Base-by-base conservation (phyloP, 176 grass and related monocot genomes). In the Echinochloa phyllopogon region DNA sequence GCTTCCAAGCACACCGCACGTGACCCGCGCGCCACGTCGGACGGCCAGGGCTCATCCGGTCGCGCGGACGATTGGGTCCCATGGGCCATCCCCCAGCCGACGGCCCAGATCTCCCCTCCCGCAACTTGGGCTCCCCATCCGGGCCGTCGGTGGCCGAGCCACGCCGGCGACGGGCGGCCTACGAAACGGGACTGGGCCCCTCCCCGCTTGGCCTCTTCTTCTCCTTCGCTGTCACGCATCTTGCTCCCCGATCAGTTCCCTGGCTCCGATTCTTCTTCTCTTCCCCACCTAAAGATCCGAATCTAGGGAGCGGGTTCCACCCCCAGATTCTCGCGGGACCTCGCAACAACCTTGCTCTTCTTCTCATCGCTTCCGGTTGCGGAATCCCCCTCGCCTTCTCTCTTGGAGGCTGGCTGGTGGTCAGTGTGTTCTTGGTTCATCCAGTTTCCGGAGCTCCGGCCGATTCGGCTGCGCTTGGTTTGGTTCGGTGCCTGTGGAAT, bases 11-110 rank as follows among this genome's bases (percentile, higher is more conserved):
- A 39, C 45, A 0, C 3, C 29, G 17, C 76, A 81, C 70, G 40
- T 36, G 56, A 23, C 21, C 21, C 3, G 23, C 56, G 56, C 56
- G 80, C 14, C 80, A 88, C 80, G 86, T 88, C 74, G 39, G 80
- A 72, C 64, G 14, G 14, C 27, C 61, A 5, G 47, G 6, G 25
- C 43, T 23, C 39, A 42, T 56, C 51, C 68, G 81, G 52, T 37
- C 82, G 70, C 75, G 36, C 82, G 62, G 59, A 48, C 18, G 1
- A 59, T 67, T 49, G 67, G 77, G 10, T 40, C 44, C 55, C 0
- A 21, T 29, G 42, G 45, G 47, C 61, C 76, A 40, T 3, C 27
- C 68, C 6, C 3, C 0, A 66, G 20, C 83, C 0, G 23, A 77
- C 71, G 88, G 70, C 0, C 72, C n/a, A 10, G 39, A 75, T 70